Base-by-base conservation (phyloP, 2,329 filamentous ascomycete genomes). In the Colletotrichum limetticola region DNA sequence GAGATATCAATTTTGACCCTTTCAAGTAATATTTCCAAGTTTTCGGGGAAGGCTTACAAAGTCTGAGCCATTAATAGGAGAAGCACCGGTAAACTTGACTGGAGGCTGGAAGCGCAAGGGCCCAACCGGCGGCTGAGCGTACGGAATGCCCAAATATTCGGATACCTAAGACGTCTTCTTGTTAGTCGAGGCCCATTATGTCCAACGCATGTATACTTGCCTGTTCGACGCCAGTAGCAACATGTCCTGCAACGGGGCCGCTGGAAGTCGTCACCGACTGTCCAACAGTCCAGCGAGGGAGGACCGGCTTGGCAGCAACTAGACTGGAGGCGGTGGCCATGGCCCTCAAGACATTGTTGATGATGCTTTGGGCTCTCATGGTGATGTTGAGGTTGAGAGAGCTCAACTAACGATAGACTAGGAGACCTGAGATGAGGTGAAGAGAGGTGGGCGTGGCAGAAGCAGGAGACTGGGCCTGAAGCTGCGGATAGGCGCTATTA, bases 91-190 rank as follows among this genome's bases (percentile, higher is more conserved):
- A 26, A 60, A 71, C 46, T 59, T 66, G 49, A 60, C 63, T 8
- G 68, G 63, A 59, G 74, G 63, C 42, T 74, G 67, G 16, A 91
- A 91, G 5, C 91, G 86, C 1, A 86, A 86, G 30, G 86, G 80
- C 0, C 89, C 89, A 42, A 88, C 84, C 3, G 82, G 79, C 32
- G 82, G 79, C 74, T 89, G 85, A 3, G 89, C 90, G 77, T 87
- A 91, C 0, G 89, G 90, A 3, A 91, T 86, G 1, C 86, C 87
- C 2, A 88, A 78, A 76, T 74, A 75, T 37, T 75, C 74, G 26
- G 72, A 74, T 7, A 74, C 72, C 70, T 73, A 9, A 26, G 5
- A 30, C 35, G 3, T 14, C 6, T 4, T 16, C 8, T 22, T 16
- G 35, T 73, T 19, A 70, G 66, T 30, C 7, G 26, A 30, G 30